phyloP scores from a whole-genome alignment of 192 early-diverging fungal species.

The Entomortierella beljakovae region DNA sequence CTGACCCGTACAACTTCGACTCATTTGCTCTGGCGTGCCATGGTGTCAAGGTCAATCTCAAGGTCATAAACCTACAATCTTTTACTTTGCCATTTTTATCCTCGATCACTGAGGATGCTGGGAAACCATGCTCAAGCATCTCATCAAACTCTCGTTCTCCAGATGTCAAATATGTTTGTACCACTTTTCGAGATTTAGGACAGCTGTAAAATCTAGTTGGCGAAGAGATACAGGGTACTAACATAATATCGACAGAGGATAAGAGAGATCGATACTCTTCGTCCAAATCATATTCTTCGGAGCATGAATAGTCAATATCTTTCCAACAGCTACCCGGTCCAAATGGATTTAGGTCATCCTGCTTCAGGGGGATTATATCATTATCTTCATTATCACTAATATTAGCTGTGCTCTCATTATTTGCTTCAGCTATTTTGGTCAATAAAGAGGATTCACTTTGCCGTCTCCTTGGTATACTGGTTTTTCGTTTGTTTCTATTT shows the following conservation, averaged over 20 bases:
- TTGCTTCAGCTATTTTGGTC: background rate
- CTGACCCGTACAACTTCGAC: constrained; percentile 43
- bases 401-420: background rate
- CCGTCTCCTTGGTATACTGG: constrained; percentile 1
- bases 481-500: constrained; percentile 34
- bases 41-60: constrained; percentile 55
- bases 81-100: constrained; percentile 14
- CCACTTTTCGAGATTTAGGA: constrained; percentile 13
- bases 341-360: constrained; percentile 4
- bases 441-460: constrained; percentile 35
- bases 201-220: constrained; percentile 32
- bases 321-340: constrained; percentile 28
- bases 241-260: constrained; percentile 25
- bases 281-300: constrained; percentile 3
- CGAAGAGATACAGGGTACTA: constrained; percentile 29
- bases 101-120: constrained; percentile 9
- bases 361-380: too few relatives aligned
- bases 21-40: constrained; percentile 57
- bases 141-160: constrained; percentile 47
- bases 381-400: background rate
- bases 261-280: constrained; percentile 20
- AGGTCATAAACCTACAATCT: constrained; percentile 36
- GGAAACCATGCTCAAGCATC: constrained; percentile 53
- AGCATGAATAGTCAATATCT: constrained; percentile 4
- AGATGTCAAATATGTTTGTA: constrained; percentile 15